Evolutionary conservation across 352 stramenopile genomes (phyloP).

Genomic region (Aphanomyces euteiches): DNA sequence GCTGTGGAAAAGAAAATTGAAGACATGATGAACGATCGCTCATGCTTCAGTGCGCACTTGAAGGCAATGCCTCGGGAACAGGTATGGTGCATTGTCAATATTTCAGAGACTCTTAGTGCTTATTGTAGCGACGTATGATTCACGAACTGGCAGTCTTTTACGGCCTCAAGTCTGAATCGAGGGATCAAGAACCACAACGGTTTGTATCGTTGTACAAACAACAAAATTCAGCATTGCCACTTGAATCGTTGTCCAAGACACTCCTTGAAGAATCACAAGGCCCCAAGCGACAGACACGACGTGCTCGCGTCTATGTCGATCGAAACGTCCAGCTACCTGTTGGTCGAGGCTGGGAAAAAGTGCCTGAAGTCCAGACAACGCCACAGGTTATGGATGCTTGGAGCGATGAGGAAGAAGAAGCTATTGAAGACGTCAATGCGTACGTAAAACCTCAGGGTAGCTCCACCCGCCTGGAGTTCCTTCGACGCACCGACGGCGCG

Average conservation of each 20-base stretch:
- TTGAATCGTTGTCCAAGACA: constrained; percentile 54
- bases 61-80: constrained; percentile 68
- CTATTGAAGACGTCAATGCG: constrained; percentile 18
- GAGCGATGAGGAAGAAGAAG: constrained; percentile 65
- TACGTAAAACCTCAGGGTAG: neutral
- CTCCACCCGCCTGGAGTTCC: constrained; percentile 13
- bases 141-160: constrained; percentile 69
- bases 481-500: constrained; percentile 8
- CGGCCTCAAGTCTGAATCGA: constrained; percentile 63
- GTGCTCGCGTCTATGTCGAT: constrained; percentile 43
- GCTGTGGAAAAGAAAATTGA: constrained; percentile 73
- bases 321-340: constrained; percentile 36
- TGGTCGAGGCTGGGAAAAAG: constrained; percentile 69
- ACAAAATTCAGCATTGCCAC: constrained; percentile 47
- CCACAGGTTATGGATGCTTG: constrained; percentile 45
- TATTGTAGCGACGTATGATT: constrained; percentile 55
- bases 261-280: constrained; percentile 34
- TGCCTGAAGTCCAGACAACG: constrained; percentile 42
- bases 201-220: constrained; percentile 78
- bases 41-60: constrained; percentile 70
- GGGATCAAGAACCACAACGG: constrained; percentile 62
- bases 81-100: constrained; percentile 29
- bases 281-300: constrained; percentile 32
- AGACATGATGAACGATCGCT: constrained; percentile 59
- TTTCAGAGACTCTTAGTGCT: constrained; percentile 4